phyloP scores from a whole-genome alignment of 345 rosid genomes.

The Luvunga scandens region DNA sequence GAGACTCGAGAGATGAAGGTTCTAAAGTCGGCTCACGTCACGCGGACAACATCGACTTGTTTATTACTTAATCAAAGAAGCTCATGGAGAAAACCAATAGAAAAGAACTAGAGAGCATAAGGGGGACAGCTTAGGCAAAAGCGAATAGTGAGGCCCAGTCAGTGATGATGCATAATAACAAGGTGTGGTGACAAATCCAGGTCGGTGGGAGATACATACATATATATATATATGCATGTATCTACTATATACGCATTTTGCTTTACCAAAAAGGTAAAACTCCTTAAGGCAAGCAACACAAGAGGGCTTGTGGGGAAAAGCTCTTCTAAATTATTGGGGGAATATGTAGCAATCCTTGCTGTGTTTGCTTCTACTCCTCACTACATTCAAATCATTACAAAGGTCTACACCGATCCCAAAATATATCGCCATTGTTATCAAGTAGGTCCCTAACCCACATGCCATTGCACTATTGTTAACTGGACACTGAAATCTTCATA shows the following conservation, averaged over 20 bases:
- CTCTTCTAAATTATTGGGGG: slow-evolving; percentile 25
- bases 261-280: slow-evolving; percentile 26
- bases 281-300: neutral
- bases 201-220: slow-evolving; percentile 19
- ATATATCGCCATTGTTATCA: neutral
- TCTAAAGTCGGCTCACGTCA: slow-evolving; percentile 18
- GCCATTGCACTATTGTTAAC: slow-evolving; percentile 28
- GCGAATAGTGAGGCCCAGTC: slow-evolving; percentile 2
- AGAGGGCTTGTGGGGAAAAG: slow-evolving; percentile 23
- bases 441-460: slow-evolving; percentile 23
- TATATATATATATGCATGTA: neutral
- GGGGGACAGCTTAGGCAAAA: slow-evolving; percentile 3
- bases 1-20: neutral
- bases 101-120: neutral
- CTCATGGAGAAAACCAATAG: slow-evolving; percentile 9
- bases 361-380: slow-evolving; percentile 56
- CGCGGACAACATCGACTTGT: slow-evolving; percentile 11
- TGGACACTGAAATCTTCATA: slow-evolving; percentile 33
- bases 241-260: slow-evolving; percentile 10
- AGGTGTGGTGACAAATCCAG: slow-evolving; percentile 25
- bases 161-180: neutral
- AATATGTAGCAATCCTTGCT: slow-evolving; percentile 47
- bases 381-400: slow-evolving; percentile 46
- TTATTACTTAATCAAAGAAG: slow-evolving; percentile 9
- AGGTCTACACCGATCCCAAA: slow-evolving; percentile 19